Evolutionary conservation across 2,329 filamentous ascomycete species (phyloP), one percentile per base, ranked within the genome.

Genomic region (Fusarium albidum): DNA sequence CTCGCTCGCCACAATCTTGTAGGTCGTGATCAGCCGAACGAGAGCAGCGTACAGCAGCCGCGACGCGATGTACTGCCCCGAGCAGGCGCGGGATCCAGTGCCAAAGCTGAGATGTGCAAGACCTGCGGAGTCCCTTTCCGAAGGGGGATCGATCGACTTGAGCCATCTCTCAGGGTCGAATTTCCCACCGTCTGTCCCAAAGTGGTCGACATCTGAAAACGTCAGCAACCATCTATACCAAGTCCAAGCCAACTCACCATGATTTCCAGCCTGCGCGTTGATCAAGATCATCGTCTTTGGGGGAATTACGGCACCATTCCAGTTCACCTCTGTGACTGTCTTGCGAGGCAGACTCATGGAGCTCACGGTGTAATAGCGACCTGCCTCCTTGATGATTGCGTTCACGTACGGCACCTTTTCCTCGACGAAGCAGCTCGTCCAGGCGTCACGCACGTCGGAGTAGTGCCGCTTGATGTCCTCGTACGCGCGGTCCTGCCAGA

Each of bases 251-350:
- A 27, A 55, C 71, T 54, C 66, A 79, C 76, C 77, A 48, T 83
- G 81, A 56, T 83, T 83, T 0, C 75, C 80, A 17, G 81, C 81
- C 60, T 83, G 80, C 1, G 80, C 79, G 58, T 83, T 82, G 60
- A 83, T 79, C 46, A 83, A 68, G 2, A 82, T 74, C 79, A 83
- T 82, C 0, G 79, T 82, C 50, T 79, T 78, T 3, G 76, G 70
- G 0, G 80, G 80, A 35, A 83, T 82, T 7, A 73, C 71, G 1
- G 79, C 78, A 0, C 79, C 78, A 26, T 81, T 75, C 79, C 79
- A 82, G 27, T 77, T 68, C 9, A 83, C 74, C 35, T 82, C 78
- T 0, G 70, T 73, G 14, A 79, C 76, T 0, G 80, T 81, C 66
- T 80, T 80, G 11, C 81, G 65, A 0, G 81, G 81, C 29, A 83